These are phyloP conservation scores for Cladophialophora yegresii DNA, from an alignment of 2,329 filamentous ascomycete species.

Conservation along the genomic window DNA sequence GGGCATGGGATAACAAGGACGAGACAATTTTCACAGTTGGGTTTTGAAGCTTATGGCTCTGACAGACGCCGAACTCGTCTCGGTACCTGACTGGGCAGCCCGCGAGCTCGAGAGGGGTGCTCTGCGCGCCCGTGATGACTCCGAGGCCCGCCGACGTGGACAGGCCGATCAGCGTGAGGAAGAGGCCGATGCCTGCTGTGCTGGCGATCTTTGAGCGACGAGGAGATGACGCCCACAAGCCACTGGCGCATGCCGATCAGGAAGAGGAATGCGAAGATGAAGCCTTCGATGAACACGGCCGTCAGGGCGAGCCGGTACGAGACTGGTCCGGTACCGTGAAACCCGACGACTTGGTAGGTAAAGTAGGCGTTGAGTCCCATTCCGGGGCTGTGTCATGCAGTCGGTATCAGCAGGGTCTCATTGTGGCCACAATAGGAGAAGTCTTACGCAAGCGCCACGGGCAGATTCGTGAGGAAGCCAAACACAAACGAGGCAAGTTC, in stretches of 20 bases:
- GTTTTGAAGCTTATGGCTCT: constrained; percentile 73
- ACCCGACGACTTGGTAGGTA: constrained; percentile 76
- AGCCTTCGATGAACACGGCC: constrained; percentile 85
- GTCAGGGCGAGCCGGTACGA: constrained; percentile 76
- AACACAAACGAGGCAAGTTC: constrained; percentile 78
- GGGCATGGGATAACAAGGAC: no score
- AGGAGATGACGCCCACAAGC: constrained; percentile 79
- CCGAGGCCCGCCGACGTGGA: constrained; percentile 83
- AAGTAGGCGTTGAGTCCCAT: constrained; percentile 58
- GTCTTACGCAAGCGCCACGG: constrained; percentile 63
- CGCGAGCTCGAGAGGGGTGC: constrained; percentile 72
- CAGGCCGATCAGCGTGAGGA: constrained; percentile 65
- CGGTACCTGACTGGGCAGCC: constrained; percentile 63
- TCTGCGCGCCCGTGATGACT: constrained; percentile 65
- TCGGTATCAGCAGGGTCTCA: not conserved
- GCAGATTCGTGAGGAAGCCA: constrained; percentile 79
- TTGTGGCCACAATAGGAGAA: not conserved
- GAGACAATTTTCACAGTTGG: constrained; percentile 60
- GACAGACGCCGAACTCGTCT: constrained; percentile 59
- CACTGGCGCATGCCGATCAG: constrained; percentile 81
- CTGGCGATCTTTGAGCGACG: constrained; percentile 84
- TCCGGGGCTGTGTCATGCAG: constrained; percentile 53
- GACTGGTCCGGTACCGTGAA: constrained; percentile 70
- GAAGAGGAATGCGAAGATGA: constrained; percentile 78
- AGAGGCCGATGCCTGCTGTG: constrained; percentile 81